Conservation (phyloP, 2,329 filamentous ascomycete genomes). For the Fusarium guadeloupense region DNA sequence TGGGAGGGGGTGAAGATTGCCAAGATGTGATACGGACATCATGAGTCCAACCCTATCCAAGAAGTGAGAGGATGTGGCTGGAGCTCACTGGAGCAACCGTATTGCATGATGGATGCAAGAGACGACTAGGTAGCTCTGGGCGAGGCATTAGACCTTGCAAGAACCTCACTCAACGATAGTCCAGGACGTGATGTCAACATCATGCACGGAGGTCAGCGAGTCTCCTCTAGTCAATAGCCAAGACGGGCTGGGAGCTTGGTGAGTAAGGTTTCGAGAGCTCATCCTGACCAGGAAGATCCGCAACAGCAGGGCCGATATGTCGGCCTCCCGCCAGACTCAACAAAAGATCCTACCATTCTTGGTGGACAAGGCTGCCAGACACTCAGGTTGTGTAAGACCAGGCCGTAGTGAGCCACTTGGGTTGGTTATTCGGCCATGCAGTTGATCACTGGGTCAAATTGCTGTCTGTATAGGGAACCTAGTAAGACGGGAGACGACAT, state of each 20-base stretch:
- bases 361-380: constrained; percentile 27
- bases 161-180: constrained; percentile 3
- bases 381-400: constrained; percentile 24
- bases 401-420: constrained; percentile 3
- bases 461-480: constrained; percentile 6
- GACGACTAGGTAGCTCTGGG: constrained; percentile 13
- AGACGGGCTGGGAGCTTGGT: constrained; percentile 23
- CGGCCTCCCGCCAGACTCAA: constrained; percentile 32
- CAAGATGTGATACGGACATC: constrained; percentile 40
- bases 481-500: constrained; percentile 34
- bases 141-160: constrained; percentile 13
- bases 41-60: constrained; percentile 33
- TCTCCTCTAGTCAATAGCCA: constrained; percentile 17
- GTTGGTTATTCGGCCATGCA: constrained; percentile 18
- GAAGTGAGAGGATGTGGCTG: constrained; percentile 40
- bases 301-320: constrained; percentile 36
- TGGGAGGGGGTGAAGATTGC: constrained; percentile 36
- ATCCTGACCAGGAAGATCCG: constrained; percentile 32
- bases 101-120: constrained; percentile 29
- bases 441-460: constrained; percentile 29
- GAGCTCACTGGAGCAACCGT: constrained; percentile 42
- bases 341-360: constrained; percentile 33
- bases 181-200: constrained; percentile 38
- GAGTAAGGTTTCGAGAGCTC: constrained; percentile 34
- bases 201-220: constrained; percentile 39